Evolutionary conservation across 164 flowering plant species (phyloP).

Genomic region (Litsea cubeba): DNA sequence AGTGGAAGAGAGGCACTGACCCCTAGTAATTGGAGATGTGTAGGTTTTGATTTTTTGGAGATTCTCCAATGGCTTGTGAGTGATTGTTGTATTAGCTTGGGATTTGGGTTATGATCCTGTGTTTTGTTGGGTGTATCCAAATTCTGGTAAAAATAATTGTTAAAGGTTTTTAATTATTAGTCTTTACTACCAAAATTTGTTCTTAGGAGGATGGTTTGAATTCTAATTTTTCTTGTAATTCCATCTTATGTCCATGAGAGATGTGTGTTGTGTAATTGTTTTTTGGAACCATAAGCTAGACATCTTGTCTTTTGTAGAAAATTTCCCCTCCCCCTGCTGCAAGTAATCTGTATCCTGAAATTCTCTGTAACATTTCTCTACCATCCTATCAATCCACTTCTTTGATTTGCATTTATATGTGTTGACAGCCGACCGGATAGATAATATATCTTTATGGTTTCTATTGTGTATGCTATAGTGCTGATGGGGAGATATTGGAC

Average conservation of each 20-base stretch:
- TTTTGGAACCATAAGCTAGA: background rate
- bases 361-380: too few species aligned
- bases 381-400: too few species aligned
- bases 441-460: too few species aligned
- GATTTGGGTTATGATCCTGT: conserved; percentile 27
- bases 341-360: too few species aligned
- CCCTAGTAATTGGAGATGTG: conserved; percentile 6
- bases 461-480: too few species aligned
- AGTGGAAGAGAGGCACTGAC: conserved; percentile 6
- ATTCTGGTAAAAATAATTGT: conserved; percentile 4
- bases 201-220: background rate
- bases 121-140: conserved; percentile 28
- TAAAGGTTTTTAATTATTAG: background rate
- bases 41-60: conserved; percentile 10
- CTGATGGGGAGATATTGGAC: too few species aligned
- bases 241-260: too few species aligned
- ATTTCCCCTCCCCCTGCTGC: background rate
- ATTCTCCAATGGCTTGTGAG: conserved; percentile 10
- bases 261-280: too few species aligned
- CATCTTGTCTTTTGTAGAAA: background rate
- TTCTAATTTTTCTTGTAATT: background rate
- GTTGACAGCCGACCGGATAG: too few species aligned
- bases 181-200: background rate
- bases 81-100: conserved; percentile 9
- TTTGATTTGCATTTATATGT: too few species aligned